Base-by-base conservation (phyloP, 805 yeast genomes). In the Clavispora fructus region DNA sequence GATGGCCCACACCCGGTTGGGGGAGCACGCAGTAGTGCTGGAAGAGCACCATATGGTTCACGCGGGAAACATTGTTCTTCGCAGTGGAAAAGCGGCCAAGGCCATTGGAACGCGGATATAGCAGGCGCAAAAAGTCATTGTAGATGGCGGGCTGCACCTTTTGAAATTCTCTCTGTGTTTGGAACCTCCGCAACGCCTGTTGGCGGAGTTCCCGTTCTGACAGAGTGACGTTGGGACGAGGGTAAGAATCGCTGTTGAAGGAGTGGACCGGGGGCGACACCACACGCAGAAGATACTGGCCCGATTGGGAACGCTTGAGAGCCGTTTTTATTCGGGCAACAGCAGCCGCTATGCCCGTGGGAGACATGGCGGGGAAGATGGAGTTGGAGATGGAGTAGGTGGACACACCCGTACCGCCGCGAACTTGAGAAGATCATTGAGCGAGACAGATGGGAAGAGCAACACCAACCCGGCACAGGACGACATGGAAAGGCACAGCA, bases 41-140 rank as follows among this genome's bases (percentile, higher is more conserved):
- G 48, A 49, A 65, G 13, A 70, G 46, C 17, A 46, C 40, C 14
- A 54, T 43, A 43, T 67, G 70, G 51, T 64, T 58, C 26, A 68
- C 56, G 7, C 43, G 43, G n/a, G 48, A 42, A 6, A 14, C 7
- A 19, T 17, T 17, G n/a, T 12, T 13, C 8, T 14, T 7, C 7
- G 14, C 33, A 5, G 45, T 11, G 7, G 35, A 38, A 32, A 55
- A 45, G 23, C 29, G 40, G 9, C 43, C 23, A 28, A 53, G 30
- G 6, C 45, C 39, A 39, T 41, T 47, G 10, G 43, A 23, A 33
- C 40, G 43, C 4, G 58, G 57, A 38, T 51, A 55, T 1, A 55
- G 42, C 23, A 40, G 43, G 19, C 41, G 39, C 29, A 51, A 37
- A 13, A 55, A 45, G 9, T 14, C 32, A 16, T 33, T 39, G 32